These are phyloP conservation scores for Fallopia convolvulus DNA, from an alignment of 148 eudicot genomes.

Conservation along the genomic window DNA sequence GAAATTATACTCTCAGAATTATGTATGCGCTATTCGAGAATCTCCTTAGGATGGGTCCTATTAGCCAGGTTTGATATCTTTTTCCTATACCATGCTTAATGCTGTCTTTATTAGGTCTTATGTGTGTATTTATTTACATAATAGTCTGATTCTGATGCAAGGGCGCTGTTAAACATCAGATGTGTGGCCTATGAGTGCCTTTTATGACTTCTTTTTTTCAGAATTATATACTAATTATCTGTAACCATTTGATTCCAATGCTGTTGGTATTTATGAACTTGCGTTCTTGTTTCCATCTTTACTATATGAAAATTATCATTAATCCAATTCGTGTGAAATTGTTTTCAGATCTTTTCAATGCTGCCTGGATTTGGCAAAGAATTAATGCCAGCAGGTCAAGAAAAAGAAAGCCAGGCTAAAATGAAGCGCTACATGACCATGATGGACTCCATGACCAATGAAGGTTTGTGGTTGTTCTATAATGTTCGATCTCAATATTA, in stretches of 20 bases:
- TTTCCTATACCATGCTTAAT: background rate
- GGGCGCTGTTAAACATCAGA: background rate
- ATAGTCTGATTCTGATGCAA: background rate
- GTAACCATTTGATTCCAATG: background rate
- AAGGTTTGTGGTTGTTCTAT: slow-evolving; percentile 28
- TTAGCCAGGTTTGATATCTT: slow-evolving; percentile 66
- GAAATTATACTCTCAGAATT: slow-evolving; percentile 80
- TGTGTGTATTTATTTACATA: background rate
- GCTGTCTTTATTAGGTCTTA: background rate
- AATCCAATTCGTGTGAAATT: background rate
- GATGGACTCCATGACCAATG: slow-evolving; percentile 98
- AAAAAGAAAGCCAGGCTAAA: slow-evolving; percentile 90
- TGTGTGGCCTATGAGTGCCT: background rate
- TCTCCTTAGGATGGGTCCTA: slow-evolving; percentile 93
- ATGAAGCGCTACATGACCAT: slow-evolving; percentile 93
- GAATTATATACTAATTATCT: background rate
- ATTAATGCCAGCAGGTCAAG: slow-evolving; percentile 86
- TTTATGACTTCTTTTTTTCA: background rate
- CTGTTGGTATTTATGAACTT: background rate
- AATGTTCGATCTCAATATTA: no score
- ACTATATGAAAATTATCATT: no score
- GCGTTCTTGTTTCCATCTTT: background rate
- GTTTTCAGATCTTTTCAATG: slow-evolving; percentile 71
- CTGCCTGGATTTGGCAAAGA: slow-evolving; percentile 85
- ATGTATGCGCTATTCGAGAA: slow-evolving; percentile 97